Evolutionary conservation across 2,329 filamentous ascomycete genomes (phyloP), one percentile per base, ranked within the genome.

Genomic region (Ophiosphaerella herpotricha): DNA sequence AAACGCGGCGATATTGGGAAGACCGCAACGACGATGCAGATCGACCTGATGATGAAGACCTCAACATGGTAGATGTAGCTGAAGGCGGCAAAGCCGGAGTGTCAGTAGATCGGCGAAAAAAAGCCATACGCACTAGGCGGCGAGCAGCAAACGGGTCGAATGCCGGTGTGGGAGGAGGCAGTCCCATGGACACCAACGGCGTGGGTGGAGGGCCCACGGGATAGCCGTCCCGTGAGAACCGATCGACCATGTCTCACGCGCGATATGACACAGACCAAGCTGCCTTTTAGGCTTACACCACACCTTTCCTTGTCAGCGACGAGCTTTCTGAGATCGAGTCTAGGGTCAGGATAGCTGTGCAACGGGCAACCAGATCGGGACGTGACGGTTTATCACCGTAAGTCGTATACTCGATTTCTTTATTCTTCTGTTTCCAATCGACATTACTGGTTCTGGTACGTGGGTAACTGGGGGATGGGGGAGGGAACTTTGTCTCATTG

Each of bases 1-100:
- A 99, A 75, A 74, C 74, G 53, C 67, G 69, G 48, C 64, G 74
- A 38, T 80, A 74, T 43, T 73, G 74, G 66, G 75, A 77, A 21
- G 73, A 72, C 7, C 67, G 57, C 55, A 68, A 48, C 80, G 66
- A 68, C 29, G 70, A 69, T n/a, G 66, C 60, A 7, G 69, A 71
- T 43, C 53, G 67, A 32, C 68, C 67, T 7, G 68, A 72, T 32
- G 70, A 72, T 23, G 71, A 74, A 9, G 73, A 72, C 55, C 58
- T 69, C 42, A 74, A 74, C 50, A 73, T 73, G 68, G 68, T 71
- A 23, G 71, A 72, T 36, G 67, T 70, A 13, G 66, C 57, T 31
- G 68, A 69, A 33, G 60, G 62, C 32, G 67, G 67, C 37, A 68
- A 67, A 36, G 63, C 57, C 4, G 55, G 46, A 9, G 52, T 32